Evolutionary conservation across 2,329 filamentous ascomycete genomes (phyloP), one percentile per base, ranked within the genome.

Genomic region (Scytalidium sp.): DNA sequence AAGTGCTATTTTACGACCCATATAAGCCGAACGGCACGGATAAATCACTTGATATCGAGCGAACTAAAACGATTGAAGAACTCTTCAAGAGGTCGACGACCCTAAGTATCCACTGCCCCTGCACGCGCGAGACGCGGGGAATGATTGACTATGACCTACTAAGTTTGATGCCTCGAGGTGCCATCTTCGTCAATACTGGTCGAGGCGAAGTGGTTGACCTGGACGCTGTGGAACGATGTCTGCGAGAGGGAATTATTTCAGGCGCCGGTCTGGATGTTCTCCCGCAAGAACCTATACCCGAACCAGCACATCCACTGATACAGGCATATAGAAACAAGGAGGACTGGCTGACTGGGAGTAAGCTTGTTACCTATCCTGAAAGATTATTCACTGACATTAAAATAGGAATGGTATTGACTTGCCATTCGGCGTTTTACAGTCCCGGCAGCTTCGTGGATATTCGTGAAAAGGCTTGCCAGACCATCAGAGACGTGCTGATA

Each of bases 271-370:
- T 66, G 17, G 63, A 66, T 55, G 63, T 66, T 2, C 40, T 66
- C n/a, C 63, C 63, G 3, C 56, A 61, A n/a, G 63, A 66, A 51
- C 63, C 63, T 5, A 60, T 45, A 19, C 40, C 40, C n/a, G 25
- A 27, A 7, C 7, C 7, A 27, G 25, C 13, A 7, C 25, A 27
- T 27, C 7, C 7, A 7, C 40, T 41, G 40, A 19, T 41, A 7
- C 40, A 41, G 20, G 40, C 40, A 19, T 41, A 19, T 15, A 19
- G 40, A 19, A 6, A 15, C 7, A 19, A 69, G 43, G 72, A 74
- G 56, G 55, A 60, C 17, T 75, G 72, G 72, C 54, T 75, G 47
- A 68, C 69, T 55, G 71, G 71, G 6, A 56, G 70, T n/a, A n/a
- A n/a, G n/a, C n/a, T n/a, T n/a, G n/a, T n/a, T n/a, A n/a, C n/a